phyloP scores from a whole-genome alignment of 75 land plant genomes.

The Selaginella tamariscina region DNA sequence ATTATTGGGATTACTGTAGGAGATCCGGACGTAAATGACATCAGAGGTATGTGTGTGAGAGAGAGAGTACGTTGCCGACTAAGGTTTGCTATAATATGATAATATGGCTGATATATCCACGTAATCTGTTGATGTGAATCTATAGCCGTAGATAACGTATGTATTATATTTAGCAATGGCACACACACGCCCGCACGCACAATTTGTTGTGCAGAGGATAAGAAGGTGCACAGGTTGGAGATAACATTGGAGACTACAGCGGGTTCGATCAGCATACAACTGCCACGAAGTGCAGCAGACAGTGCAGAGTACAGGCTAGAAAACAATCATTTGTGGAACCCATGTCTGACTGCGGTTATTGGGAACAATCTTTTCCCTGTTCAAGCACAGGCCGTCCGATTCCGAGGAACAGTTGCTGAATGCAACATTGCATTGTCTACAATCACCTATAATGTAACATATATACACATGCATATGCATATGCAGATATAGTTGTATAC shows the following conservation, averaged over 20 bases:
- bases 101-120: too few species aligned
- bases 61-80: not conserved
- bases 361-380: not conserved
- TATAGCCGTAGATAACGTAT: too few species aligned
- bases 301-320: not conserved
- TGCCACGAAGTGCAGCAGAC: not conserved
- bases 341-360: not conserved
- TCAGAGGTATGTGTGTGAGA: not conserved
- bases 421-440: not conserved
- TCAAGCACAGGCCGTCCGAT: not conserved
- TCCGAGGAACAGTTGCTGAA: not conserved
- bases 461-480: not conserved
- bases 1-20: not conserved
- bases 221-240: not conserved
- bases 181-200: too few species aligned
- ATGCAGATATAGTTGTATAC: not conserved
- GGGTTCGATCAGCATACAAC: not conserved
- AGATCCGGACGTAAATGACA: not conserved
- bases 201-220: not conserved
- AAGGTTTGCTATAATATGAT: too few species aligned
- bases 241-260: not conserved
- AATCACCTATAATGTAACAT: not conserved
- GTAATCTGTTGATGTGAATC: too few species aligned
- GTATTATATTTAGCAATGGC: too few species aligned
- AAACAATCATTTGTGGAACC: not conserved